Evolutionary conservation across 225 moss, liverwort and hornwort genomes (phyloP), one percentile per base, ranked within the genome.

Genomic region (Pleurozium schreberi): DNA sequence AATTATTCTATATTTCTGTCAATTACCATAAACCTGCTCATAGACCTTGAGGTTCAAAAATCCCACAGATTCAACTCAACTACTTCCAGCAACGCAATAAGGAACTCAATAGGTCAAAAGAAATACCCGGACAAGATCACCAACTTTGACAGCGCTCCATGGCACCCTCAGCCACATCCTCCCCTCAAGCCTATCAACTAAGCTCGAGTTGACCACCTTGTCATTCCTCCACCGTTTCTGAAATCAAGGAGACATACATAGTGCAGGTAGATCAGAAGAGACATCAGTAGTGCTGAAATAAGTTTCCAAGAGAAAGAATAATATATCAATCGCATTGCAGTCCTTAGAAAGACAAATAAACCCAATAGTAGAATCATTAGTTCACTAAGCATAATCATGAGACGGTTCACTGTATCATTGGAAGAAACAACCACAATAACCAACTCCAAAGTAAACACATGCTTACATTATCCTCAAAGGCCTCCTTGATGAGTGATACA

Each of bases 171-270:
- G 65, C 98, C 98, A 98, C 68, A 94, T 90, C 84, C 94, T 92
- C 62, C 95, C 98, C 88, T 95, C 93, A 27, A 98, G 93, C 75
- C 93, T 96, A 68, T 96, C 95, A 75, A 96, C 94, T 87, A 93
- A 92, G 86, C 95, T 95, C 50, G 95, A 95, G 91, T 98, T 98
- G 90, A 98, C 96, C 83, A 97, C 93, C 90, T 92, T 97, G 71
- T 98, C 98, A 91, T 95, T 98, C 90, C 92, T 91, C 90, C 93
- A 97, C 45, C 97, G 95, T 92, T 97, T 97, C 96, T 96, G 95
- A 82, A 91, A 88, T 57, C 88, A 83, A 74, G 11, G 57, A 87
- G 82, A 45, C 60, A 83, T 33, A 76, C 57, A 74, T 58, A 90
- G 64, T 36, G 59, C 63, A 68, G 69, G 28, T 40, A 85, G 34